Evolutionary conservation across 495 filamentous ascomycete species (phyloP).

Genomic region (Beverwykella pulmonaria): DNA sequence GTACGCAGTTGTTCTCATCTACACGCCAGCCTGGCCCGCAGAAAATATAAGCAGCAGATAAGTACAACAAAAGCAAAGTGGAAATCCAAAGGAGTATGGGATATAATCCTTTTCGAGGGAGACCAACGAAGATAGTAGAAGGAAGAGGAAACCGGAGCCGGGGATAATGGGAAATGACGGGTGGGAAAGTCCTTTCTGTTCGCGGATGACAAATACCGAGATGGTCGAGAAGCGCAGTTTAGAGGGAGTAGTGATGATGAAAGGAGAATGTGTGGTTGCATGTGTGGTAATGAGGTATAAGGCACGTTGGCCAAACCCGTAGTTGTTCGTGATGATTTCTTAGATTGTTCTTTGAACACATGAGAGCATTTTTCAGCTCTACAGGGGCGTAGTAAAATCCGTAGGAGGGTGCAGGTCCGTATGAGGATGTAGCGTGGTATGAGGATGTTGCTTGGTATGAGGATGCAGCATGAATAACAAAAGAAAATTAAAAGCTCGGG

Average conservation of each 20-base stretch:
- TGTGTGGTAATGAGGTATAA: slow-evolving; percentile 6
- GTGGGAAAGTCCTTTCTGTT: background rate
- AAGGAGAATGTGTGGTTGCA: background rate
- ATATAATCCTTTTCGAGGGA: slow-evolving; percentile 13
- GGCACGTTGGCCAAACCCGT: slow-evolving; percentile 25
- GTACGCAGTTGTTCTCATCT: slow-evolving; percentile 31
- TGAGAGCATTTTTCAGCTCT: slow-evolving; percentile 35
- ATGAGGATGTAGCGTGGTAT: slow-evolving; percentile 25
- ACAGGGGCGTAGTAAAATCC: slow-evolving; percentile 14
- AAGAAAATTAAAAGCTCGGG: slow-evolving; percentile 31
- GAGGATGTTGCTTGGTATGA: slow-evolving; percentile 25
- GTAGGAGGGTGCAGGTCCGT: slow-evolving; percentile 16
- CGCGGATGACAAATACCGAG: slow-evolving; percentile 6
- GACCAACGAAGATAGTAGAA: slow-evolving; percentile 14
- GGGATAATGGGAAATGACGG: background rate
- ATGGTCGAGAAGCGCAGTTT: background rate
- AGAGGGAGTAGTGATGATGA: background rate
- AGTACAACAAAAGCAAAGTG: slow-evolving; percentile 24
- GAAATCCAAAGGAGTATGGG: slow-evolving; percentile 2
- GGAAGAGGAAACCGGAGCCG: background rate
- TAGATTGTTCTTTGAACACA: slow-evolving; percentile 30
- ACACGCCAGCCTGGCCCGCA: slow-evolving; percentile 32
- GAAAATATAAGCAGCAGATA: slow-evolving; percentile 32
- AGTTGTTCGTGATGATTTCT: slow-evolving; percentile 29
- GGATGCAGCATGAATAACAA: slow-evolving; percentile 34